Percentiles rank a stretch among this genome's conserved stretches.
These are phyloP conservation scores for Nemania abortiva DNA, from an alignment of 2,329 filamentous ascomycete genomes.

Conservation along the genomic window DNA sequence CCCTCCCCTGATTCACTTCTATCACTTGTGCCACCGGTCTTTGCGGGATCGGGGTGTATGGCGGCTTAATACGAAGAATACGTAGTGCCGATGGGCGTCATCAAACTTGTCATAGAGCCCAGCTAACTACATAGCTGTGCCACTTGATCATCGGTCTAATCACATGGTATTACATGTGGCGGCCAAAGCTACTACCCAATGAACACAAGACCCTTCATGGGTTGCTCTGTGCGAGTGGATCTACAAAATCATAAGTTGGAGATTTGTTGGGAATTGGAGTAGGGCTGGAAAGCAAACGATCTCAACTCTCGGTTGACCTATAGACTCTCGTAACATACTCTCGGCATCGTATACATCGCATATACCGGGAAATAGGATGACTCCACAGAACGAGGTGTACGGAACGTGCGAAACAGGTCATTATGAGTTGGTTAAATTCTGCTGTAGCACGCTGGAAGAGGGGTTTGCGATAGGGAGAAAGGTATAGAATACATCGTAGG, in stretches of 20 bases:
- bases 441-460: not conserved
- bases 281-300: not conserved
- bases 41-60: not conserved
- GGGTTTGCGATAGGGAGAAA: not conserved
- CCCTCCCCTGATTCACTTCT: slow-evolving; percentile 2
- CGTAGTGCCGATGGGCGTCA: not conserved
- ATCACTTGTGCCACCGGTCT: not conserved
- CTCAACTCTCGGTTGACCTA: not conserved
- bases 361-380: not conserved
- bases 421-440: not conserved
- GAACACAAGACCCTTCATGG: not conserved
- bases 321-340: not conserved
- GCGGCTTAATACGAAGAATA: not conserved
- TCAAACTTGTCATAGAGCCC: not conserved
- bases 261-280: slow-evolving; percentile 3
- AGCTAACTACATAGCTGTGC: not conserved
- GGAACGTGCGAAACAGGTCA: not conserved
- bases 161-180: not conserved
- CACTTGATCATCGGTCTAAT: not conserved
- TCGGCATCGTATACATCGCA: not conserved
- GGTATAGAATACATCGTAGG: not conserved
- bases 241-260: not conserved
- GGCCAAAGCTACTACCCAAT: not conserved
- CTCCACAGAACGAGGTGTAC: not conserved
- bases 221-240: not conserved